Percentiles rank a stretch among this genome's conserved stretches.
phyloP scores from a whole-genome alignment of 768 basidiomycete species.

The Zangia roseola region DNA sequence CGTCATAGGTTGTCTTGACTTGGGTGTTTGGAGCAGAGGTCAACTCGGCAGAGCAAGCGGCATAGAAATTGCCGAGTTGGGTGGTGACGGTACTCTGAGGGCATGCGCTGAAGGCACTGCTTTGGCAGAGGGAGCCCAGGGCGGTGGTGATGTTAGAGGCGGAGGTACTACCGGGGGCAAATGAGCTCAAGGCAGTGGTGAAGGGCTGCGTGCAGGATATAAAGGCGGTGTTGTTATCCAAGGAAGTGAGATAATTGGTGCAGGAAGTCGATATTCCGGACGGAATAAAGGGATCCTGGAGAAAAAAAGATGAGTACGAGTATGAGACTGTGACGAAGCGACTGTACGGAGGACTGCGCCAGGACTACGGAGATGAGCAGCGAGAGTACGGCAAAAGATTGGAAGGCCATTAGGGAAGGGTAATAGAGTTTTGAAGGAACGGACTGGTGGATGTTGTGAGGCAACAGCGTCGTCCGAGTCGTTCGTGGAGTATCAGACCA shows the following conservation, averaged over 20 bases:
- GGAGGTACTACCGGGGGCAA: conserved; percentile 44
- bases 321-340: too few species aligned
- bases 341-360: conserved; percentile 48
- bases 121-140: conserved; percentile 55
- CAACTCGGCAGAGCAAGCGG: conserved; percentile 71
- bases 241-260: conserved; percentile 51
- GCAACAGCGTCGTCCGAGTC: too few species aligned
- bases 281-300: conserved; percentile 62
- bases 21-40: conserved; percentile 43
- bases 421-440: conserved; percentile 29
- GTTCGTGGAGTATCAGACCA: not conserved
- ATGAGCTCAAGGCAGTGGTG: conserved; percentile 55
- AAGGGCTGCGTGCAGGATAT: conserved; percentile 61
- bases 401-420: conserved; percentile 41
- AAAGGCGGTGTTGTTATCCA: conserved; percentile 64
- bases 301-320: not conserved
- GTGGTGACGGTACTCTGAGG: conserved; percentile 54
- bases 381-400: conserved; percentile 52
- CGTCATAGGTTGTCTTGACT: conserved; percentile 74
- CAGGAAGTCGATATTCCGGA: conserved; percentile 56
- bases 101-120: conserved; percentile 48
- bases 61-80: conserved; percentile 67
- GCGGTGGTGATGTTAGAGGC: conserved; percentile 48
- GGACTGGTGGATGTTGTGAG: conserved; percentile 5
- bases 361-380: conserved; percentile 48